A percentile compares a stretch with the other conserved stretches of the same genome.
Evolutionary conservation across 352 stramenopile genomes (phyloP).

Genomic region (Synura sp.): DNA sequence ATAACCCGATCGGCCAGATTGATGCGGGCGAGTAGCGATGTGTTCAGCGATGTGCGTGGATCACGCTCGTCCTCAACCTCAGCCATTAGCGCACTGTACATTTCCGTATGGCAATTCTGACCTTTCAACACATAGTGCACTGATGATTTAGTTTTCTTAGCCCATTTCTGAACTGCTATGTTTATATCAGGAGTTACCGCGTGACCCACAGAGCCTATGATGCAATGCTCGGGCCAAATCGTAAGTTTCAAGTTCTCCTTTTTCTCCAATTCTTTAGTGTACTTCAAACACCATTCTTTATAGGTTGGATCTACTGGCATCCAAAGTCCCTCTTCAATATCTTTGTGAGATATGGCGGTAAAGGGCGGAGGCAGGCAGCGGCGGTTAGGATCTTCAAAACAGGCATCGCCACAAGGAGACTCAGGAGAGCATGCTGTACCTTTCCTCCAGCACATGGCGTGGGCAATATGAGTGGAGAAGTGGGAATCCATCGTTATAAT

Average conservation of each 20-base stretch:
- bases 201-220: constrained; percentile 77
- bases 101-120: constrained; percentile 88
- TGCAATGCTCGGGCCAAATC: constrained; percentile 95
- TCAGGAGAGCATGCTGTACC: constrained; percentile 92
- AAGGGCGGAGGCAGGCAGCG: too few species aligned
- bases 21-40: too few species aligned
- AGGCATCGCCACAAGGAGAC: constrained; percentile 76
- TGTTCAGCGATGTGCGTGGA: too few species aligned
- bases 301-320: constrained; percentile 51
- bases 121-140: constrained; percentile 87
- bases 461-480: constrained; percentile 38
- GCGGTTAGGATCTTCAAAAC: constrained; percentile 58
- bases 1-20: too few species aligned
- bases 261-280: constrained; percentile 75
- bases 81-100: constrained; percentile 86
- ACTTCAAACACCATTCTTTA: constrained; percentile 72
- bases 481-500: constrained; percentile 94
- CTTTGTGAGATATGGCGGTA: constrained; percentile 77
- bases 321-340: constrained; percentile 61
- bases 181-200: constrained; percentile 73
- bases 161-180: constrained; percentile 74
- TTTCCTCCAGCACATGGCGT: constrained; percentile 34
- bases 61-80: too few species aligned
- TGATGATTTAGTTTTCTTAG: constrained; percentile 1
- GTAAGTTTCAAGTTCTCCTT: constrained; percentile 79